Conservation (phyloP, 2,329 filamentous ascomycete species). For the Penicillium verrucosum region DNA sequence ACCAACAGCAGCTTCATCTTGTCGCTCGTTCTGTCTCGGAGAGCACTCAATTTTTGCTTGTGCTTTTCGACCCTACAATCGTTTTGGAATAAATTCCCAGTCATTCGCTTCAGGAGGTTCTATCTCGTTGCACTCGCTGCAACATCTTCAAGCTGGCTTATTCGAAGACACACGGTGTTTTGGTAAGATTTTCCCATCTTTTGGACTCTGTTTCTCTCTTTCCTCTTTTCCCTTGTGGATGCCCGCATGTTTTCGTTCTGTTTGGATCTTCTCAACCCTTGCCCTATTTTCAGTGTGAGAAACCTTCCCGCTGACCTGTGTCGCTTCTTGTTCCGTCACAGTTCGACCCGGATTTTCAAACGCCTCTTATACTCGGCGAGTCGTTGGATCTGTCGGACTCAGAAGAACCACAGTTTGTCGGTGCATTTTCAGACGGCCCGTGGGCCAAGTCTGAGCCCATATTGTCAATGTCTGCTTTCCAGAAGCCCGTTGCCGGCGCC, state of each 20-base stretch:
- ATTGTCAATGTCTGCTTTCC: constrained; percentile 78
- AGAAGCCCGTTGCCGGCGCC: constrained; percentile 70
- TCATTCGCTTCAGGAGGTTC: constrained; percentile 46
- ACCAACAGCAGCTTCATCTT: constrained; percentile 35
- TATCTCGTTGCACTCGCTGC: constrained; percentile 43
- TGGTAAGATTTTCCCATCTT: constrained; percentile 35
- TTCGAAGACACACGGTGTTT: constrained; percentile 45
- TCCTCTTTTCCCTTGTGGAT: constrained; percentile 21
- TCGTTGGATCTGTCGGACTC: constrained; percentile 46
- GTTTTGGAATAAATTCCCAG: constrained; percentile 43
- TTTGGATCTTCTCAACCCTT: constrained; percentile 16
- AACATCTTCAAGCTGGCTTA: constrained; percentile 52
- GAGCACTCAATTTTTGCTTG: constrained; percentile 25
- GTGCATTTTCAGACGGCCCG: constrained; percentile 50
- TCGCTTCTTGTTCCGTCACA: constrained; percentile 16
- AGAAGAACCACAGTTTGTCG: constrained; percentile 45
- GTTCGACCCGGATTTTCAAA: constrained; percentile 46
- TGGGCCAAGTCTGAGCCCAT: constrained; percentile 58
- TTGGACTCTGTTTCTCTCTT: constrained; percentile 22
- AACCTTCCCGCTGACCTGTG: constrained; percentile 17
- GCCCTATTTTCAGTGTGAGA: constrained; percentile 5
- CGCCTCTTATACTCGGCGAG: constrained; percentile 48
- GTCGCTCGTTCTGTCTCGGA: constrained; percentile 48
- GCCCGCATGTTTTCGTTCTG: constrained; percentile 24
- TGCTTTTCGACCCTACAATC: constrained; percentile 38